These are phyloP conservation scores for Citrus inodora DNA, from an alignment of 345 rosid genomes.

Conservation along the genomic window DNA sequence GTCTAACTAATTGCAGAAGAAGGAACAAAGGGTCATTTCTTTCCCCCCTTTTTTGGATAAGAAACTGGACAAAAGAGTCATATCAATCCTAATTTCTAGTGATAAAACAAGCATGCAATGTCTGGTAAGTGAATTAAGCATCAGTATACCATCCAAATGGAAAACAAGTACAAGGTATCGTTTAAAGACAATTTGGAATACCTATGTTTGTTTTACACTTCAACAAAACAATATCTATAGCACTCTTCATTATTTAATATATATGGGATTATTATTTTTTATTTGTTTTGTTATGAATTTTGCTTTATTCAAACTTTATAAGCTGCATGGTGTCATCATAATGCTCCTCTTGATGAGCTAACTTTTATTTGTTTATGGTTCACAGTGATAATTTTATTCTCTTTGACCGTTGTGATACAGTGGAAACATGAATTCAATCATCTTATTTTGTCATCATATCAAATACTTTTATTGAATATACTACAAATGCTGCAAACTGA, in stretches of 20 bases:
- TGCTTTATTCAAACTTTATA: not conserved
- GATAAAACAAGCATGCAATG: too few relatives aligned
- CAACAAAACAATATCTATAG: not conserved
- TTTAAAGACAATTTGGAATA: not conserved
- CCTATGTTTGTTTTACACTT: not conserved
- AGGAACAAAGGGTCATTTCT: too few relatives aligned
- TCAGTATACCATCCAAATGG: not conserved
- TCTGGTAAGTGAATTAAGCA: too few relatives aligned
- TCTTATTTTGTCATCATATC: not conserved
- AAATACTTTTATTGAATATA: not conserved
- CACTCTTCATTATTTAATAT: not conserved
- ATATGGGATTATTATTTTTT: not conserved
- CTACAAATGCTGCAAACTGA: not conserved
- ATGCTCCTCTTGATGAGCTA: not conserved
- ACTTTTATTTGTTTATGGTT: not conserved
- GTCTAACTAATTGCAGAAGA: not conserved
- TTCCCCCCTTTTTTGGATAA: too few relatives aligned
- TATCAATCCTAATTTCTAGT: too few relatives aligned
- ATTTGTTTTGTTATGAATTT: not conserved
- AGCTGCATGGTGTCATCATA: not conserved
- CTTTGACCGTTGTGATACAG: not conserved
- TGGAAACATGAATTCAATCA: not conserved
- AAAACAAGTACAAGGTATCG: not conserved
- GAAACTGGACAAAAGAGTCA: too few relatives aligned
- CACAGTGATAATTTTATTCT: not conserved